Evolutionary conservation across 257 asterid genomes (phyloP), one percentile per base, ranked within the genome.

Genomic region (Przewalskia tangutica): DNA sequence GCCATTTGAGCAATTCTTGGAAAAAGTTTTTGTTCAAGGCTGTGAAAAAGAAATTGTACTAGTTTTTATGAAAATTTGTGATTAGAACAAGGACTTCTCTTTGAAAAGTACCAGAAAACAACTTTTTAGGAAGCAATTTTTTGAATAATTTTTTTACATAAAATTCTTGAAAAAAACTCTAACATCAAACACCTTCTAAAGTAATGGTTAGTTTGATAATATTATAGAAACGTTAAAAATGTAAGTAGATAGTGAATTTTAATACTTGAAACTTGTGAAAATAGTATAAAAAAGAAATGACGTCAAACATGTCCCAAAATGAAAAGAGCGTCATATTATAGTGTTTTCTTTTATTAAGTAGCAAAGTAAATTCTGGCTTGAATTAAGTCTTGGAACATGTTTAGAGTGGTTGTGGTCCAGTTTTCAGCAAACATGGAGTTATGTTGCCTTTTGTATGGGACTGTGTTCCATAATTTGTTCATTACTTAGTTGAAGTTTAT

Each of bases 401-500:
- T 12, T 6, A 44, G 2, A 44, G 8, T 44, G 58, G 12, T 23
- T 44, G 40, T 44, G 18, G 40, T 71, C 7, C 58, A 71, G 58
- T 44, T 44, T 71, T 44, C n/a, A 44, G 18, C 11, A 71, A 71
- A 18, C 78, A 11, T 44, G 36, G 78, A 18, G 56, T 71, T 71
- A 71, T 71, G 40, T 10, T 71, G 36, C 7, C 78, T 3, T 18
- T 18, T 44, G 40, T 18, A 36, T 65, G 56, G 58, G 54, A 18
- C 17, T 27, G 7, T 82, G 48, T 9, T 34, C 55, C 11, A 23
- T 75, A 50, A 23, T 48, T 38, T 48, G 36, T 65, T 11, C 23
- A 11, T 77, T 50, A 14, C 42, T 13, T 40, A 14, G 73, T 85
- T 75, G 59, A 79, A 71, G 70, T 84, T 81, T 55, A 32, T 77